Percentiles rank a stretch among this genome's conserved stretches.
These are phyloP conservation scores for Solanum phureja DNA, from an alignment of 257 asterid species.

Conservation along the genomic window DNA sequence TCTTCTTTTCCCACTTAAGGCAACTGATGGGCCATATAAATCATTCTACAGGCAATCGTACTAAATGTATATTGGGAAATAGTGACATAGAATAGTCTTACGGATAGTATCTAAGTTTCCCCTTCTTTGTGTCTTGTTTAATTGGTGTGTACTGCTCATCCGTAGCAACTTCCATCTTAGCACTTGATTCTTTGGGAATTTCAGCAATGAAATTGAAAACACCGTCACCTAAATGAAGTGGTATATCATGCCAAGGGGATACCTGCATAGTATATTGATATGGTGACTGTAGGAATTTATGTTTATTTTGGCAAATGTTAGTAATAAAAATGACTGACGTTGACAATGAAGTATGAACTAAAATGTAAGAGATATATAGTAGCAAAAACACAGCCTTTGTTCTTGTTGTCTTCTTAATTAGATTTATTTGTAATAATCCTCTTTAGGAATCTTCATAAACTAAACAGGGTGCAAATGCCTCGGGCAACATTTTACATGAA, in stretches of 20 bases:
- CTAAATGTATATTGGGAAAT: neutral
- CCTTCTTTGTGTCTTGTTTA: conserved; percentile 96
- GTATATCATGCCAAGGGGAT: conserved; percentile 99
- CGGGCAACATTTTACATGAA: neutral
- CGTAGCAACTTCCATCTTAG: conserved; percentile 99
- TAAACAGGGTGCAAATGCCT: neutral
- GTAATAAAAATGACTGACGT: neutral
- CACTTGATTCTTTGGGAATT: conserved; percentile 94
- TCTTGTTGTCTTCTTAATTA: neutral
- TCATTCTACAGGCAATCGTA: neutral
- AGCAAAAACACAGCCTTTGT: neutral
- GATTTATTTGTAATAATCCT: neutral
- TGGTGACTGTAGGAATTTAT: neutral
- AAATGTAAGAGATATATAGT: neutral
- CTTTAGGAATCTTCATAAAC: neutral
- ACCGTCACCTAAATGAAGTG: conserved; percentile 68
- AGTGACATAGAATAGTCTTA: conserved; percentile 18
- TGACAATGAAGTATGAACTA: neutral
- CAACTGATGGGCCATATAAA: neutral
- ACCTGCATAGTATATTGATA: conserved; percentile 32
- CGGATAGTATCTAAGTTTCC: conserved; percentile 93
- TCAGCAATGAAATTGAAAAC: conserved; percentile 77
- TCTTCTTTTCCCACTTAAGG: neutral
- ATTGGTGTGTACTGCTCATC: conserved; percentile 85
- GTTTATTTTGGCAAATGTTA: neutral